Percentiles rank a stretch among this genome's conserved stretches.
phyloP scores from a whole-genome alignment of 108 stramenopile species.

The Cyclotella atomus region DNA sequence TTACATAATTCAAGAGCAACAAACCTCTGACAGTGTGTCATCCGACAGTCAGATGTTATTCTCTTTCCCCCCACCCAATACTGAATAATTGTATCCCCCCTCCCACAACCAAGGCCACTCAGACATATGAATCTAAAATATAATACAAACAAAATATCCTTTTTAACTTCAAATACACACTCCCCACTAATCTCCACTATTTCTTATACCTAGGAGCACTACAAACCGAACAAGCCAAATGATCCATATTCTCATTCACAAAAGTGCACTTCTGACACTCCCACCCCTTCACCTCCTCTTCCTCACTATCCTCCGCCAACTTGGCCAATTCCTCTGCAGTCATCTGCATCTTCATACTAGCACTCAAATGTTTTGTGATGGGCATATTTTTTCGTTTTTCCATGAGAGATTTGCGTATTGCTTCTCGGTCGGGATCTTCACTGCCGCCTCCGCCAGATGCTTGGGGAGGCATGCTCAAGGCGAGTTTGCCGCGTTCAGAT shows the following conservation, averaged over 20 bases:
- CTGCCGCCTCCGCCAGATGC: not conserved
- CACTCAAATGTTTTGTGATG: not conserved
- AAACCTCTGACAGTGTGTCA: too few relatives aligned
- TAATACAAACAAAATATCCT: not conserved
- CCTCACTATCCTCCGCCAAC: not conserved
- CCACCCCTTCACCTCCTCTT: conserved; percentile 8
- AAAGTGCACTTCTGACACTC: conserved; percentile 5
- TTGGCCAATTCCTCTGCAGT: conserved; percentile 1
- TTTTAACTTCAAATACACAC: not conserved
- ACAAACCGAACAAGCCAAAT: conserved; percentile 13
- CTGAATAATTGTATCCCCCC: too few relatives aligned
- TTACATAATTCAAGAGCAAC: too few relatives aligned
- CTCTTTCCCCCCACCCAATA: too few relatives aligned
- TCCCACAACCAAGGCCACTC: too few relatives aligned
- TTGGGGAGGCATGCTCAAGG: conserved; percentile 1
- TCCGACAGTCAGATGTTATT: too few relatives aligned
- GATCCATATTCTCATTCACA: conserved; percentile 9
- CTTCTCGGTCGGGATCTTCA: not conserved
- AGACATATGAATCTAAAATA: not conserved
- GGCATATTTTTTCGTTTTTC: conserved; percentile 18
- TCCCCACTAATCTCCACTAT: not conserved
- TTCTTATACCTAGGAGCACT: not conserved
- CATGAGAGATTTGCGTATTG: not conserved
- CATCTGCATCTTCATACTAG: not conserved
- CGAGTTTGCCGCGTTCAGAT: not conserved